phyloP scores from a whole-genome alignment of 1,284 basidiomycete genomes.

The Mycena sp. region DNA sequence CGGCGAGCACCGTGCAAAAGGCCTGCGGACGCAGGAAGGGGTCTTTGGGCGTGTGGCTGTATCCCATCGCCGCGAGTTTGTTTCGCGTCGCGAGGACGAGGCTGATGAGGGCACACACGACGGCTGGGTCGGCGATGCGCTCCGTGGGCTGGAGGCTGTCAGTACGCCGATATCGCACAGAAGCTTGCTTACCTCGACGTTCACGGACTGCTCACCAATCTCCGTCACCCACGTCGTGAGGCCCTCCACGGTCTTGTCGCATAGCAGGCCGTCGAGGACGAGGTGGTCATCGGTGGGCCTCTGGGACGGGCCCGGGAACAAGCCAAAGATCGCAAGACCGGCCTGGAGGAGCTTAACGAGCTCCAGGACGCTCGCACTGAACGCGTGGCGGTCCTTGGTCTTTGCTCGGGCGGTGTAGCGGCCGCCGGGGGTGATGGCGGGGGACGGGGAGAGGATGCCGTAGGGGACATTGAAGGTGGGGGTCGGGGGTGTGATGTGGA shows the following conservation, averaged over 20 bases:
- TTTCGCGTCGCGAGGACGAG: slow-evolving; percentile 73
- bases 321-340: slow-evolving; percentile 72
- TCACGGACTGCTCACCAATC: slow-evolving; percentile 67
- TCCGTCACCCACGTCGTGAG: slow-evolving; percentile 72
- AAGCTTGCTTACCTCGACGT: slow-evolving; percentile 53
- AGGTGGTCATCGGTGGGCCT: too few species aligned
- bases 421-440: slow-evolving; percentile 25
- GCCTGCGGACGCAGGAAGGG: slow-evolving; percentile 75
- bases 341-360: slow-evolving; percentile 78
- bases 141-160: slow-evolving; percentile 58
- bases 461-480: slow-evolving; percentile 24
- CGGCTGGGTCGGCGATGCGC: slow-evolving; percentile 73
- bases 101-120: slow-evolving; percentile 74
- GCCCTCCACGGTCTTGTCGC: slow-evolving; percentile 76
- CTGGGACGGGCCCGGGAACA: slow-evolving; percentile 59
- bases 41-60: slow-evolving; percentile 65
- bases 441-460: slow-evolving; percentile 1
- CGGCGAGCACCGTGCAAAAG: slow-evolving; percentile 56
- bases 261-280: slow-evolving; percentile 71
- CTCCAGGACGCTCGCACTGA: slow-evolving; percentile 73
- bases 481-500: slow-evolving; percentile 30
- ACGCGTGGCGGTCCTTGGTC: slow-evolving; percentile 46
- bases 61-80: slow-evolving; percentile 65
- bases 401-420: slow-evolving; percentile 32
- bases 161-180: not conserved